Base-by-base conservation (phyloP, 2,329 filamentous ascomycete genomes). In the Colletotrichum tropicicola region DNA sequence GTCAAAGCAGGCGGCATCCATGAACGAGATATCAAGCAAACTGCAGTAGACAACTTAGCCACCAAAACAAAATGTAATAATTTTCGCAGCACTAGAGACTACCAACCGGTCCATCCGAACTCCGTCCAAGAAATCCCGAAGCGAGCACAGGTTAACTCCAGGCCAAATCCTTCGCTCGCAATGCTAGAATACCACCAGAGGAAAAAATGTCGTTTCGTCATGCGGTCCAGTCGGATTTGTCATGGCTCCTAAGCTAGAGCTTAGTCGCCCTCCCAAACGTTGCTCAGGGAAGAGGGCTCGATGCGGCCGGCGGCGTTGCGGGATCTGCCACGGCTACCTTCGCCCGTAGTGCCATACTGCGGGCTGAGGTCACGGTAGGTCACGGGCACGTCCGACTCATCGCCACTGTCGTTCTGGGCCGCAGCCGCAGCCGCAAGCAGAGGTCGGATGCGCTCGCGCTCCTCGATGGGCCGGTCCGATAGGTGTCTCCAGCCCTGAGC, bases 401-500 rank as follows among this genome's bases (percentile, higher is more conserved):
- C 63, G 13, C 53, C 63, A 35, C 63, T 66, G 30, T 66, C 63
- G 28, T 56, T 55, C 3, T 37, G 32, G 6, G 43, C 32, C 5
- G 19, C 25, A 23, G 58, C 54, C 1, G 43, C 23, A 3, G 60
- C 7, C 6, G 59, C 64, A 10, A 65, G 49, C n/a, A 65, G 62
- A 27, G 57, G 62, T 27, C 63, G 43, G 27, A 21, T 64, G 39
- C 62, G 59, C 53, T 66, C 48, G 10, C 49, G 64, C 45, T 64
- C 66, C 28, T 56, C 49, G 23, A 54, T 54, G 5, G 54, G 59
- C 5, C 55, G 49, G 7, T 52, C 59, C 10, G 64, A 63, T 19
- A 66, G 48, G 17, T 56, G 44, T 12, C 53, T 35, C 66, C 64
- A 68, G 19, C 64, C 51, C 37, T 58, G 67, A 4, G 60, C 65